These are phyloP conservation scores for Malassezia yamatoensis DNA, from an alignment of 1,284 basidiomycete species.

Conservation along the genomic window DNA sequence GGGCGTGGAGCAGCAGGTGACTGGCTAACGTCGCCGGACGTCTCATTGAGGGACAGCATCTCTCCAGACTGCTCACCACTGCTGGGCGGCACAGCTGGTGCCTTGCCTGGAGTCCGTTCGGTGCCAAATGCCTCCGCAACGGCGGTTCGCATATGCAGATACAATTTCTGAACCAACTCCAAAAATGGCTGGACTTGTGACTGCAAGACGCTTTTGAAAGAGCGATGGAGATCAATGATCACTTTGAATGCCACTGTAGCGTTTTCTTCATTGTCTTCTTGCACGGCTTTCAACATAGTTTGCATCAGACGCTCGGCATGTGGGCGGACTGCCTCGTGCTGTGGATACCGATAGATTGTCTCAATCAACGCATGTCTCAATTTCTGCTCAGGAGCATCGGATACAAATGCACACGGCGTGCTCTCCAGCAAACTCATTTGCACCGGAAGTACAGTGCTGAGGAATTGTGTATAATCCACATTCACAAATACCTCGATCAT, in stretches of 20 bases:
- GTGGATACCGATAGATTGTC: conserved; percentile 68
- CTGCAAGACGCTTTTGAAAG: conserved; percentile 55
- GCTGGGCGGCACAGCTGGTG: neutral
- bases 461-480: conserved; percentile 61
- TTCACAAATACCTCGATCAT: conserved; percentile 35
- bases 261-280: conserved; percentile 92
- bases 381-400: conserved; percentile 66
- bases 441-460: conserved; percentile 59
- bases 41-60: conserved; percentile 5
- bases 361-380: conserved; percentile 54
- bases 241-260: conserved; percentile 83
- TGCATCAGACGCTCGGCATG: conserved; percentile 63
- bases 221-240: conserved; percentile 62
- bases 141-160: conserved; percentile 65
- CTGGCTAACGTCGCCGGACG: neutral
- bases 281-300: conserved; percentile 67
- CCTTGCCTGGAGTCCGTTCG: conserved; percentile 11
- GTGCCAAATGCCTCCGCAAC: conserved; percentile 63
- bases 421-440: conserved; percentile 68
- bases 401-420: conserved; percentile 65
- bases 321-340: conserved; percentile 65
- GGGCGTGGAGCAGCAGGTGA: conserved; percentile 20
- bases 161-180: conserved; percentile 62
- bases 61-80: neutral
- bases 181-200: conserved; percentile 72